Conservation (phyloP, 1,139 yeast genomes). For the Sugiyamaella japonica region DNA sequence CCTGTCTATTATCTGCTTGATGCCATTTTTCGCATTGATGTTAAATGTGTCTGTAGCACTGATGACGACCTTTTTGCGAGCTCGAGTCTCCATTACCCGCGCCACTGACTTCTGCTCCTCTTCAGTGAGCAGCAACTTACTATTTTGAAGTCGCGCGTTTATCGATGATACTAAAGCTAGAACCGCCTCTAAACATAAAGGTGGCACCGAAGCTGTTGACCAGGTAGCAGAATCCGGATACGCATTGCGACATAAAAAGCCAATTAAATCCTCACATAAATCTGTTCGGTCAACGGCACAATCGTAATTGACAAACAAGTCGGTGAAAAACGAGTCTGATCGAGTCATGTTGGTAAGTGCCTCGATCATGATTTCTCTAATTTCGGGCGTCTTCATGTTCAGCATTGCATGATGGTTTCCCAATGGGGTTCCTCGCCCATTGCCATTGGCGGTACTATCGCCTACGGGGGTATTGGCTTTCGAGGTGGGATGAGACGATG, state of each 20-base stretch:
- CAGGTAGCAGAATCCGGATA: conserved; percentile 74
- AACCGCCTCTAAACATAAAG: conserved; percentile 86
- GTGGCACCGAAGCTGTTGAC: conserved; percentile 88
- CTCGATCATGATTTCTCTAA: conserved; percentile 82
- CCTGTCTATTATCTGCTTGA: conserved; percentile 58
- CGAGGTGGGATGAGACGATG: conserved; percentile 21
- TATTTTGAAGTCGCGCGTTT: conserved; percentile 50
- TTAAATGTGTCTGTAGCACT: conserved; percentile 74
- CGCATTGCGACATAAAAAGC: conserved; percentile 71
- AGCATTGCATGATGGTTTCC: conserved; percentile 23
- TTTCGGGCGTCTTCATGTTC: conserved; percentile 42
- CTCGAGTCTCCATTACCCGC: conserved; percentile 45
- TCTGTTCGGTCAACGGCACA: conserved; percentile 90
- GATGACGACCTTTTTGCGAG: conserved; percentile 69
- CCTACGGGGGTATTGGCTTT: conserved; percentile 22
- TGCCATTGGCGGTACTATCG: conserved; percentile 15
- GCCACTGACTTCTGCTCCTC: conserved; percentile 24
- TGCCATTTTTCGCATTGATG: conserved; percentile 73
- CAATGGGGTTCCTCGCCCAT: conserved; percentile 27
- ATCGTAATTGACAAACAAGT: conserved; percentile 79
- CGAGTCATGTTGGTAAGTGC: conserved; percentile 76
- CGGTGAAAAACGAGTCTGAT: conserved; percentile 74
- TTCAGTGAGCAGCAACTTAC: neutral
- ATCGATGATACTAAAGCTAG: conserved; percentile 70
- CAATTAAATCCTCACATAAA: conserved; percentile 66